Evolutionary conservation across 306 rosid genomes (phyloP).

Genomic region (Nissolia schottii): DNA sequence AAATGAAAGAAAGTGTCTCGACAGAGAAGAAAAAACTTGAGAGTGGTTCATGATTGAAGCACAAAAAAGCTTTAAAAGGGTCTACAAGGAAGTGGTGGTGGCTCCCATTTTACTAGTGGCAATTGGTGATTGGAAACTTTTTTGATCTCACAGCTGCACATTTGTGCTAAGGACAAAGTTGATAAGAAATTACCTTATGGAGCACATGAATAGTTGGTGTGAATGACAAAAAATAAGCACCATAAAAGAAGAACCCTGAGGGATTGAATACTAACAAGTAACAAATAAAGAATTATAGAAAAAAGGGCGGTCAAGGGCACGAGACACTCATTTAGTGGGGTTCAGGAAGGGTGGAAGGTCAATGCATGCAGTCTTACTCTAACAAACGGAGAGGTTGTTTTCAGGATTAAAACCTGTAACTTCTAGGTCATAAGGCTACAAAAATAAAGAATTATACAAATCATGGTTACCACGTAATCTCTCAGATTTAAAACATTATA

Average conservation of each 20-base stretch:
- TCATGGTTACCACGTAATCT: too few relatives aligned
- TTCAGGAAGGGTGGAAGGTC: too few relatives aligned
- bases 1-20: constrained; percentile 27
- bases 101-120: constrained; percentile 25
- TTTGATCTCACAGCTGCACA: constrained; percentile 17
- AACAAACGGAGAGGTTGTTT: too few relatives aligned
- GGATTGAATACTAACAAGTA: too few relatives aligned
- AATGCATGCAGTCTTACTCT: too few relatives aligned
- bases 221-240: constrained; percentile 17
- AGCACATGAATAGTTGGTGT: constrained; percentile 30
- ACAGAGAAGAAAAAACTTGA: constrained; percentile 23
- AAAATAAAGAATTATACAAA: too few relatives aligned
- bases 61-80: constrained; percentile 23
- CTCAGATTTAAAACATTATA: too few relatives aligned
- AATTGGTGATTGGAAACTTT: constrained; percentile 26
- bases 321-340: too few relatives aligned
- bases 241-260: not conserved
- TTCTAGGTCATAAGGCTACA: too few relatives aligned
- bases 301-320: too few relatives aligned
- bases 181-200: constrained; percentile 25
- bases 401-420: too few relatives aligned
- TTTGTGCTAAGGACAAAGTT: constrained; percentile 39
- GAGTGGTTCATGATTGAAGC: constrained; percentile 35
- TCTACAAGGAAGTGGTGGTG: constrained; percentile 34
- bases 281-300: too few relatives aligned